Evolutionary conservation across 2,329 filamentous ascomycete genomes (phyloP).

Genomic region (Fusarium sp.): DNA sequence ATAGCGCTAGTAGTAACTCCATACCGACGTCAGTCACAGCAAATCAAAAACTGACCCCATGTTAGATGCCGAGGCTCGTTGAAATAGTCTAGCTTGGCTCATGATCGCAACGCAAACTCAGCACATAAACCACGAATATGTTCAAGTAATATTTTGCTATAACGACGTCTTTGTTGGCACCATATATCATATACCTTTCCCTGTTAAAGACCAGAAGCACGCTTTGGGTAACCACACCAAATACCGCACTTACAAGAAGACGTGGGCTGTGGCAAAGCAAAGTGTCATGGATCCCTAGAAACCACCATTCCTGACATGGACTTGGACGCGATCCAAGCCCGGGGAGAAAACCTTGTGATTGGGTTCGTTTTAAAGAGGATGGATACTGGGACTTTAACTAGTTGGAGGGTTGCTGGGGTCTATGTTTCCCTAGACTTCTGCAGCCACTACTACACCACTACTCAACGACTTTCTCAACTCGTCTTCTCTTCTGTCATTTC

Average conservation of each 20-base stretch:
- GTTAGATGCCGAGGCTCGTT: constrained; percentile 21
- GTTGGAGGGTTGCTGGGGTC: not conserved
- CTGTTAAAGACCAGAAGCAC: not conserved
- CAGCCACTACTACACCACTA: constrained; percentile 8
- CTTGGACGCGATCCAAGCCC: constrained; percentile 12
- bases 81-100: constrained; percentile 1
- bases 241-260: constrained; percentile 11
- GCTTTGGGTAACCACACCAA: constrained; percentile 13
- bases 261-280: constrained; percentile 25
- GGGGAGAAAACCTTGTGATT: constrained; percentile 8
- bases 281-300: constrained; percentile 31
- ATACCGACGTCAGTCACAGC: constrained; percentile 10
- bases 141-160: not conserved
- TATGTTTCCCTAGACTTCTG: constrained; percentile 12
- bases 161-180: not conserved
- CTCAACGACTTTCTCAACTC: constrained; percentile 4
- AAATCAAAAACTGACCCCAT: not conserved
- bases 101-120: not conserved
- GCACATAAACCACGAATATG: not conserved
- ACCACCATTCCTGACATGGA: constrained; percentile 10
- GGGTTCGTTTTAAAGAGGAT: not conserved
- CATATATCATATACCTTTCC: not conserved
- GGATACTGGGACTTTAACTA: not conserved
- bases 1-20: constrained; percentile 15
- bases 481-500: constrained; percentile 3